These are phyloP conservation scores for Pseudogymnoascus sp. DNA, from an alignment of 2,329 filamentous ascomycete species.

Conservation along the genomic window DNA sequence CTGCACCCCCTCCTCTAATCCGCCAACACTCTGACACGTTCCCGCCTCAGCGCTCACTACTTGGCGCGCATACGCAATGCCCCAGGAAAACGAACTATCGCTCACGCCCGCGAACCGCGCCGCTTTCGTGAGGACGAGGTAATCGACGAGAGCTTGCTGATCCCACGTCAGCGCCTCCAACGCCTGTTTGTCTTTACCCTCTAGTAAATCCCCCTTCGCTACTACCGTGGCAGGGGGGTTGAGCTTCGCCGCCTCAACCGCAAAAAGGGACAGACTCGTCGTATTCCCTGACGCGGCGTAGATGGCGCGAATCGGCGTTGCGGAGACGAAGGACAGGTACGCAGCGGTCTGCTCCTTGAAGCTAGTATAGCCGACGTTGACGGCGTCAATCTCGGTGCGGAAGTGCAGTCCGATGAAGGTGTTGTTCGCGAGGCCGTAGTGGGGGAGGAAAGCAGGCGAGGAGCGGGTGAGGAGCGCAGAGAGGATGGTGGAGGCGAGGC, in stretches of 20 bases:
- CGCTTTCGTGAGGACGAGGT: conserved; percentile 37
- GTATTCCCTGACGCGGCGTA: conserved; percentile 38
- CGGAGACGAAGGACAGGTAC: conserved; percentile 30
- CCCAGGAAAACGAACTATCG: conserved; percentile 39
- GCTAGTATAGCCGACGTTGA: conserved; percentile 17
- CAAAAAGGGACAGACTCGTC: conserved; percentile 30
- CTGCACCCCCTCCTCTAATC: too few species aligned
- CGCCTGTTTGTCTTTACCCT: conserved; percentile 25
- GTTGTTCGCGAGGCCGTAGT: background rate
- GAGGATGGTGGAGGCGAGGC: background rate
- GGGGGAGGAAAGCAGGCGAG: background rate
- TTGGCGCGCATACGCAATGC: conserved; percentile 28
- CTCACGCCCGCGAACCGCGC: conserved; percentile 36
- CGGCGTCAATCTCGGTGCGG: conserved; percentile 17
- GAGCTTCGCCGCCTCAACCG: conserved; percentile 27
- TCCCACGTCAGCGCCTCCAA: conserved; percentile 36
- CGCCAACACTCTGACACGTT: background rate
- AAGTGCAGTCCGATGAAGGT: background rate
- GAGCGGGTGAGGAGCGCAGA: background rate
- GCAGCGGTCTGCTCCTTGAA: conserved; percentile 31
- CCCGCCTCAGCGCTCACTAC: background rate
- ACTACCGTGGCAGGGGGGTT: conserved; percentile 31
- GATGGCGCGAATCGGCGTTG: conserved; percentile 26
- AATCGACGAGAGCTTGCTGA: conserved; percentile 42
- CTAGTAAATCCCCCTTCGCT: conserved; percentile 35